Base-by-base conservation (phyloP, 140 eudicot genomes). In the Flaveria floridana region DNA sequence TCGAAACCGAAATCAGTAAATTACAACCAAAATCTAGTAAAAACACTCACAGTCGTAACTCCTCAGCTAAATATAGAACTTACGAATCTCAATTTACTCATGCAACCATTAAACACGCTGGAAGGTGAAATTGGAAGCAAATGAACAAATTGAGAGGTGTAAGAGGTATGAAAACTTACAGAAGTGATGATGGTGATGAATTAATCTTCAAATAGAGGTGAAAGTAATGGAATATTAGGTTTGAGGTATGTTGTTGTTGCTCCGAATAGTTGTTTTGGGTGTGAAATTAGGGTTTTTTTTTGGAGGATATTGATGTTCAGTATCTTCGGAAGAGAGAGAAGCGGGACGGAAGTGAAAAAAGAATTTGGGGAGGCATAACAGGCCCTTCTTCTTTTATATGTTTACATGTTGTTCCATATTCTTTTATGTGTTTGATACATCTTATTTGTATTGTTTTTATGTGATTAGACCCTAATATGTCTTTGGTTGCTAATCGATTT, bases 261-360 rank as follows among this genome's bases (percentile, higher is more conserved):
- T 28, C 25, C 4, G 19, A 62, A 6, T 4, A 11, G 9, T 59
- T 14, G 26, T 52, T 42, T 34, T 30, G 16, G 51, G 18, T 64
- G 14, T 11, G 65, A 16, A 57, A 15, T 79, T 79, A 73, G 79
- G 83, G 83, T 72, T 80, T 80, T 65, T 21, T 51, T 63, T 64
- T 59, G 8, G 41, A 37, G 3, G 47, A 39, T 58, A 80, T 80
- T 18, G 68, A 74, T 4, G 68, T 68, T 74, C 51, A 76, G 80
- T 74, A 11, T 65, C 9, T 50, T 59, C 14, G 13, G 67, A 80
- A 39, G 84, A 80, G 80, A 75, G 84, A 80, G 77, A 80, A 80
- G 84, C 84, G 84, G 80, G 84, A 80, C 83, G 77, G 51, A 56
- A 68, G 52, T 48, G 80, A n/a, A 56, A 15, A 80, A 74, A 34